Conservation (phyloP, 805 yeast genomes). For the Helenozyma baotianmanensis region DNA sequence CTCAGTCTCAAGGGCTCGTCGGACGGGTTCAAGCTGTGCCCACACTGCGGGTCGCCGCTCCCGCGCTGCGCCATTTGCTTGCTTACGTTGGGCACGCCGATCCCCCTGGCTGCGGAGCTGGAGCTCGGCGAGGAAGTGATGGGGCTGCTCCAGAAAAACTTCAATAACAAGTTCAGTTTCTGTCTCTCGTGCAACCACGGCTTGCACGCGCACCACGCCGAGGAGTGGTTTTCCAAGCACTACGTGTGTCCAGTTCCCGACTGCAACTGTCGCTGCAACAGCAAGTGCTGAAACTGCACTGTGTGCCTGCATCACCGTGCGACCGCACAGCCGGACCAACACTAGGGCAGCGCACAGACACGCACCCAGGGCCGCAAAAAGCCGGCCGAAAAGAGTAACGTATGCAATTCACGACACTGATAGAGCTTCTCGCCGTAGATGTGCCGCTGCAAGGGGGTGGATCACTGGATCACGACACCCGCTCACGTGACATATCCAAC, state of each 20-base stretch:
- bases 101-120: conserved; percentile 28
- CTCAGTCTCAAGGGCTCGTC: conserved; percentile 11
- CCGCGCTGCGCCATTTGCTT: conserved; percentile 91
- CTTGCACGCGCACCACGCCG: conserved; percentile 92
- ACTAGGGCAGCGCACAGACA: too few species aligned
- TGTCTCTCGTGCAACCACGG: conserved; percentile 92
- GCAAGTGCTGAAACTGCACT: too few species aligned
- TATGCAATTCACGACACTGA: too few species aligned
- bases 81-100: conserved; percentile 66
- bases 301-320: too few species aligned
- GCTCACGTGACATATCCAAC: conserved; percentile 1
- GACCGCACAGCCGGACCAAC: too few species aligned
- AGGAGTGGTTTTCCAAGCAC: conserved; percentile 90
- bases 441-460: too few species aligned
- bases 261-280: conserved; percentile 79
- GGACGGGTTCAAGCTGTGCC: conserved; percentile 46
- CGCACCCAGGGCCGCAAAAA: too few species aligned
- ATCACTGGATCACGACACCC: too few species aligned
- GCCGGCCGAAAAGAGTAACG: too few species aligned
- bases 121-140: not conserved
- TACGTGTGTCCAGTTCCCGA: conserved; percentile 92
- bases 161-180: conserved; percentile 75
- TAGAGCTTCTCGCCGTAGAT: too few species aligned
- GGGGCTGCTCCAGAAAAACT: conserved; percentile 6
- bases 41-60: conserved; percentile 80